These are phyloP conservation scores for Termitomyces sp. DNA, from an alignment of 768 basidiomycete genomes.

Conservation along the genomic window DNA sequence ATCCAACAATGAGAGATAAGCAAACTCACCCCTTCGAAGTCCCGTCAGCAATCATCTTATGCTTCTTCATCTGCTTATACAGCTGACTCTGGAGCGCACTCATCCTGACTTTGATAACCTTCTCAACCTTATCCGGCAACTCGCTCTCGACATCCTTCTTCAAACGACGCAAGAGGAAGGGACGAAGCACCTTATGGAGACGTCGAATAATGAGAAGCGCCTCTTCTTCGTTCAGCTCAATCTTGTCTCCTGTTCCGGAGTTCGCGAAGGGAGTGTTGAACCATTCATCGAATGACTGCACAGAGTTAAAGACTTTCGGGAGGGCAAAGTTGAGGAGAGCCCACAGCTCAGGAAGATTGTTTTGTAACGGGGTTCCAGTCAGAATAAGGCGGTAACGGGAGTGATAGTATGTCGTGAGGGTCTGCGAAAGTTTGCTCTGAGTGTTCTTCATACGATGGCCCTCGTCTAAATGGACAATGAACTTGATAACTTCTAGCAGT, in stretches of 20 bases:
- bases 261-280: conserved; percentile 99
- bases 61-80: conserved; percentile 98
- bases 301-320: conserved; percentile 97
- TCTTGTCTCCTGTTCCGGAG: conserved; percentile 96
- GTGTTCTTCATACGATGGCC: conserved; percentile 99
- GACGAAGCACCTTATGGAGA: conserved; percentile 91
- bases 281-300: conserved; percentile 99
- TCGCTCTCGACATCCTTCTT: conserved; percentile 98
- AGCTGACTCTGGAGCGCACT: conserved; percentile 87
- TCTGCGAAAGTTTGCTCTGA: conserved; percentile 82
- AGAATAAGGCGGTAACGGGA: conserved; percentile 91
- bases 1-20: not conserved
- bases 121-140: conserved; percentile 96
- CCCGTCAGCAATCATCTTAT: conserved; percentile 93
- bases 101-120: conserved; percentile 96
- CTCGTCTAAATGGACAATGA: conserved; percentile 55
- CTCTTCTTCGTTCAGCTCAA: conserved; percentile 99
- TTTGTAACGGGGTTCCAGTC: conserved; percentile 94
- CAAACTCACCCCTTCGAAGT: conserved; percentile 65
- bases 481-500: not conserved
- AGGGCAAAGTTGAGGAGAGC: conserved; percentile 92
- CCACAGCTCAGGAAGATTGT: conserved; percentile 96
- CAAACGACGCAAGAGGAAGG: conserved; percentile 87
- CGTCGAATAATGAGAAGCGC: conserved; percentile 95
- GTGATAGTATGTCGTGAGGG: conserved; percentile 89